Evolutionary conservation across 139 green algal species (phyloP).

Genomic region (Chlamydomonas sp.): DNA sequence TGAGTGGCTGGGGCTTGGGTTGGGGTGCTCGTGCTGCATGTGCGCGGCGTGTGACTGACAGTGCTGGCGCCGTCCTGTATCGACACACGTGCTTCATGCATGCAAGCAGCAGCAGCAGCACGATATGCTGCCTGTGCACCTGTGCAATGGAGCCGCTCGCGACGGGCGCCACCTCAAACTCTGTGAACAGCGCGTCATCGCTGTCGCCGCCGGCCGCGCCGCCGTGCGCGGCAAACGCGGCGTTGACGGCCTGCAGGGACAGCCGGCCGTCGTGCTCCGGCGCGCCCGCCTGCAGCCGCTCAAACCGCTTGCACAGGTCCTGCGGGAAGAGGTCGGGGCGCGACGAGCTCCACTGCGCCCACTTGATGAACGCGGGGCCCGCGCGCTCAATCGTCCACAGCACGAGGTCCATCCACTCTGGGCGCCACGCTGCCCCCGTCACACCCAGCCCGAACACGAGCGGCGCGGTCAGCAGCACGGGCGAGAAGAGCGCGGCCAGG

Average conservation of each 20-base stretch:
- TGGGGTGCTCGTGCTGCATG: no score
- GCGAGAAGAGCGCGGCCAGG: constrained; percentile 60
- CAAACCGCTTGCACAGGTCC: constrained; percentile 68
- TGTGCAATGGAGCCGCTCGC: constrained; percentile 94
- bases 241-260: neutral
- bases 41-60: no score
- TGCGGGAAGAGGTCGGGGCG: constrained; percentile 86
- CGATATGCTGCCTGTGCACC: constrained; percentile 23
- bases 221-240: constrained; percentile 50
- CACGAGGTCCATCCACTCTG: constrained; percentile 64
- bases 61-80: no score
- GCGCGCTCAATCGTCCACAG: constrained; percentile 67
- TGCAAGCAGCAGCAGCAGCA: constrained; percentile 28
- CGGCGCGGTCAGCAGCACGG: constrained; percentile 39
- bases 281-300: constrained; percentile 49
- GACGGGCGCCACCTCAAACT: constrained; percentile 76
- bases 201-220: no score
- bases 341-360: constrained; percentile 79
- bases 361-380: constrained; percentile 79
- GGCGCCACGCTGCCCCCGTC: constrained; percentile 10
- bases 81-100: no score
- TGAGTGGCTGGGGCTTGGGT: no score
- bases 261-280: constrained; percentile 48
- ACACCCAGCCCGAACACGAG: constrained; percentile 34
- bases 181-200: constrained; percentile 73